A percentile compares a stretch with the other conserved stretches of the same genome.
These are phyloP conservation scores for Xylariaceae sp. DNA, from an alignment of 2,329 filamentous ascomycete genomes.

Conservation along the genomic window DNA sequence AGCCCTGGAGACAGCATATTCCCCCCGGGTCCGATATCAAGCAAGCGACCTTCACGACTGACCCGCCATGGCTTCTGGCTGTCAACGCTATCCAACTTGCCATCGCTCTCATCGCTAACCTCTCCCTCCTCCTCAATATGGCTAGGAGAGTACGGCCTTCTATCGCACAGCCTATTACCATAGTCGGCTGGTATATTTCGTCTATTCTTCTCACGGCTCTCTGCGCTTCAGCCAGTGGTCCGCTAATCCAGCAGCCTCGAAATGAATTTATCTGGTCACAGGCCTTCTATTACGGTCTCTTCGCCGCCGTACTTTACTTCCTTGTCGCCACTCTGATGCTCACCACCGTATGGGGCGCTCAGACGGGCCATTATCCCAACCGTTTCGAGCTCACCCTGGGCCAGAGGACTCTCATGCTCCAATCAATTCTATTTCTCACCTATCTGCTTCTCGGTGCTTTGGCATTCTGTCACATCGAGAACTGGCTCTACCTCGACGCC, in stretches of 20 bases:
- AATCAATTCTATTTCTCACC: constrained; percentile 78
- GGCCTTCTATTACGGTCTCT: constrained; percentile 81
- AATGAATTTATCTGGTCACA: constrained; percentile 63
- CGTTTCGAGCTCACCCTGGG: constrained; percentile 73
- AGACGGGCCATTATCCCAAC: constrained; percentile 62
- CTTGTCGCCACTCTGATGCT: constrained; percentile 70
- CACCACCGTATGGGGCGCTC: constrained; percentile 73
- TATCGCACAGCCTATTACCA: constrained; percentile 76
- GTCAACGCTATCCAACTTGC: constrained; percentile 74
- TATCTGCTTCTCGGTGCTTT: constrained; percentile 75
- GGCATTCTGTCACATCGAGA: constrained; percentile 67
- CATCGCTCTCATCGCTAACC: constrained; percentile 71
- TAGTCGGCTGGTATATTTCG: constrained; percentile 69
- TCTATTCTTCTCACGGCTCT: constrained; percentile 62
- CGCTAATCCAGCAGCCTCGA: constrained; percentile 38
- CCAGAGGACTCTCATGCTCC: constrained; percentile 82
- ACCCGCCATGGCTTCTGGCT: constrained; percentile 68
- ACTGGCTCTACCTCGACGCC: constrained; percentile 70
- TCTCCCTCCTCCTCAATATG: constrained; percentile 83
- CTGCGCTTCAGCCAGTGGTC: constrained; percentile 58
- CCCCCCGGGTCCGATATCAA: constrained; percentile 42
- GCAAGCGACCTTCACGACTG: constrained; percentile 48
- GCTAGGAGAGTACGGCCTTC: constrained; percentile 72
- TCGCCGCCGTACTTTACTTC: constrained; percentile 74
- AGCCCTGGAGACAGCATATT: constrained; percentile 64